A percentile compares a stretch with the other conserved stretches of the same genome.
Evolutionary conservation across 257 asterid genomes (phyloP).

Genomic region (Salvia miltiorrhiza): DNA sequence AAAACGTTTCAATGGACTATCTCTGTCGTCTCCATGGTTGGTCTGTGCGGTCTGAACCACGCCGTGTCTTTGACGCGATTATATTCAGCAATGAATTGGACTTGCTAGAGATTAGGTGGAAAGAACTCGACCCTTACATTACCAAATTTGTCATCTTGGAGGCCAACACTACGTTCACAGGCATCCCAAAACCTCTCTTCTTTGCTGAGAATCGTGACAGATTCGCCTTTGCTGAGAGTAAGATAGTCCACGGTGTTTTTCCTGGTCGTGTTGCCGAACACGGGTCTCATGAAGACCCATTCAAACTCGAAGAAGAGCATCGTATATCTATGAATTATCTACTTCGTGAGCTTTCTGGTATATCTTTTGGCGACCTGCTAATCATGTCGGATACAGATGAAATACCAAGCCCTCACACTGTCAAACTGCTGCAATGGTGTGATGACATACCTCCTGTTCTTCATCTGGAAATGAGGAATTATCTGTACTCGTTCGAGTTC

Average conservation of each 20-base stretch:
- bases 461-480: conserved; percentile 71
- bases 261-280: conserved; percentile 51
- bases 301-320: conserved; percentile 67
- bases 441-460: conserved; percentile 70
- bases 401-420: conserved; percentile 86
- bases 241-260: conserved; percentile 49
- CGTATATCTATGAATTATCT: conserved; percentile 66
- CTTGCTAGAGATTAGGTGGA: conserved; percentile 87
- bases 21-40: conserved; percentile 89
- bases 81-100: conserved; percentile 91
- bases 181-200: conserved; percentile 69
- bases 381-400: conserved; percentile 89
- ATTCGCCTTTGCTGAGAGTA: conserved; percentile 66
- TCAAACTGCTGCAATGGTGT: conserved; percentile 86
- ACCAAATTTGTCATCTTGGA: conserved; percentile 79
- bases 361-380: conserved; percentile 64
- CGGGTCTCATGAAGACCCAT: conserved; percentile 59
- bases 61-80: conserved; percentile 72
- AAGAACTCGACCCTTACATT: conserved; percentile 67
- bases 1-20: conserved; percentile 70
- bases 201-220: conserved; percentile 51
- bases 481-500: conserved; percentile 83
- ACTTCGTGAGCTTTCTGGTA: conserved; percentile 53
- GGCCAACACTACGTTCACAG: conserved; percentile 93
- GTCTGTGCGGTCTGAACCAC: conserved; percentile 73